Base-by-base conservation (phyloP, 331 rosid species). In the Rhamnella rubrinervis region DNA sequence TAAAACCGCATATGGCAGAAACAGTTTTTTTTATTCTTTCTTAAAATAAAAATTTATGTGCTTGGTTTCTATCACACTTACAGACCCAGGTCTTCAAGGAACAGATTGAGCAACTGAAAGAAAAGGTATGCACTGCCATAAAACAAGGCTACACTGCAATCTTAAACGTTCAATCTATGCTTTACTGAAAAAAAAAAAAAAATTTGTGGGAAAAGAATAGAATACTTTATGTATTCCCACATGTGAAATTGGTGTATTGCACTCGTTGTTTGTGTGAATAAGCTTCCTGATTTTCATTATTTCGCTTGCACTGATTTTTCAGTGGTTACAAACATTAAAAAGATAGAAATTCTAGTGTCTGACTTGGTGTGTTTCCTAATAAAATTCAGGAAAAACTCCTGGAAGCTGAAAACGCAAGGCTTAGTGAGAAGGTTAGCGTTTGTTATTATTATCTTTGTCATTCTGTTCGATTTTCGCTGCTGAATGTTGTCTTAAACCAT, bases 41-140 rank as follows among this genome's bases (percentile, higher is more conserved):
- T 20, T 47, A 63, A 47, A 18, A 16, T 46, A 2, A 16, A 61
- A 67, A 49, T 58, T 69, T 65, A 71, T 38, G 37, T 63, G 40
- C 63, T 46, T 59, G 53, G 21, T 37, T 80, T 53, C 59, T 19
- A 14, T 75, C 35, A 26, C 52, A 55, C 44, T 71, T 40, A 44
- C 95, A 93, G 98, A 60, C 70, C 40, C 91, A 85, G 70, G 78
- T 78, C 75, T 93, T 67, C 87, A 75, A n/a, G 57, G 91, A 87
- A 61, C 89, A 88, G 82, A 83, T 93, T 66, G 86, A 81, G 49
- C 76, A 80, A 61, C 86, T 93, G 21, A 85, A 70, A 70, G 87
- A 85, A 72, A 91, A 87, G 89, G 98, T 88, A 84, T 67, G 0
- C 11, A 63, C 12, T 68, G 41, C 64, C 21, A 15, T 5, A 55